Evolutionary conservation across 345 rosid species (phyloP).

Genomic region (Hibiscus tridactylites): DNA sequence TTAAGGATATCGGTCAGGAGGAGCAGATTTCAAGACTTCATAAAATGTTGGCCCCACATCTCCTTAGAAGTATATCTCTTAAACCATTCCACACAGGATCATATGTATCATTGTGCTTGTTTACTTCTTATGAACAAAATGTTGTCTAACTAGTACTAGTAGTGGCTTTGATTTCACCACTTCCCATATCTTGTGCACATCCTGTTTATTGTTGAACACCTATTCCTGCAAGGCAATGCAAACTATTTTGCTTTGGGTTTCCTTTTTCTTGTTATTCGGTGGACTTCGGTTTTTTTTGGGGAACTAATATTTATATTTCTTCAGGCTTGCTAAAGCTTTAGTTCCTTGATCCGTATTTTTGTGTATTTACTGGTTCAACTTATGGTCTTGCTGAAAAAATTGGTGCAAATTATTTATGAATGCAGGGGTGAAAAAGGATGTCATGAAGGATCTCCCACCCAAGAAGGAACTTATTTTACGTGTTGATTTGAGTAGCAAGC

Average conservation of each 20-base stretch:
- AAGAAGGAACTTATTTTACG: slow-evolving; percentile 98
- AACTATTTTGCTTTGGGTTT: background rate
- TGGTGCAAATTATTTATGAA: slow-evolving; percentile 15
- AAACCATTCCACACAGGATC: background rate
- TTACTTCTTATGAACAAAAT: background rate
- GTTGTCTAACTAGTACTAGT: background rate
- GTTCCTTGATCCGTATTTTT: background rate
- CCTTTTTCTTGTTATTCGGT: background rate
- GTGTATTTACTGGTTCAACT: background rate
- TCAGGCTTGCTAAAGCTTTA: background rate
- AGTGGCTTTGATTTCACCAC: background rate
- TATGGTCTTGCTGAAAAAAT: slow-evolving; percentile 1
- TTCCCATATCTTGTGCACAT: background rate
- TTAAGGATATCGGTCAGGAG: slow-evolving; percentile 94
- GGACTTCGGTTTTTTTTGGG: background rate
- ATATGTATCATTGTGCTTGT: background rate
- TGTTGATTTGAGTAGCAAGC: slow-evolving; percentile 83
- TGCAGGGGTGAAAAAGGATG: slow-evolving; percentile 98
- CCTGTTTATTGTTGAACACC: background rate
- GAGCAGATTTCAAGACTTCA: slow-evolving; percentile 95
- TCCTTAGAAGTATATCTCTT: slow-evolving; percentile 68
- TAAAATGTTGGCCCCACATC: slow-evolving; percentile 97
- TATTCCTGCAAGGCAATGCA: background rate
- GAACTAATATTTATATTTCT: background rate
- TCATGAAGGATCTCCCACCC: slow-evolving; percentile 97